These are phyloP conservation scores for Fusarium gaditjirri DNA, from an alignment of 2,329 filamentous ascomycete genomes.

Conservation along the genomic window DNA sequence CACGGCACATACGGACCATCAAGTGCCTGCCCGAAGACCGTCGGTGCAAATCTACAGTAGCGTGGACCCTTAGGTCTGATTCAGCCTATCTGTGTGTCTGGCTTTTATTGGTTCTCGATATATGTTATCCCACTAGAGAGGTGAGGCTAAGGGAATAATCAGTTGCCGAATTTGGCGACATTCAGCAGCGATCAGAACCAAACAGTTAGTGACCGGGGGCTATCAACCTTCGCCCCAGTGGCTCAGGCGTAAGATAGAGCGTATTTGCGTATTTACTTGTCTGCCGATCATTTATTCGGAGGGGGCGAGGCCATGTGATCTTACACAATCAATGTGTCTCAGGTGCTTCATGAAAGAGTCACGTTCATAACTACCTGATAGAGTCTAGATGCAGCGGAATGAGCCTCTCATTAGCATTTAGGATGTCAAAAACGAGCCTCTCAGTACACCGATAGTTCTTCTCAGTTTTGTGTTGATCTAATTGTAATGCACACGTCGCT, in stretches of 20 bases:
- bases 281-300: background rate
- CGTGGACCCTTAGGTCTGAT: background rate
- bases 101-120: background rate
- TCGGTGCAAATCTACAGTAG: background rate
- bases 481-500: background rate
- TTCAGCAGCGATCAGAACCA: background rate
- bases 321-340: background rate
- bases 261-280: background rate
- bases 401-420: background rate
- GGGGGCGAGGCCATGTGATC: background rate
- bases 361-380: background rate
- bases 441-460: background rate
- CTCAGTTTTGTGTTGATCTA: background rate
- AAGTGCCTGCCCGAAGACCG: background rate
- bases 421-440: fast-evolving
- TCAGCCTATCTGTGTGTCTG: background rate
- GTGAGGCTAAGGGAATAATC: background rate
- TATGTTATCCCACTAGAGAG: background rate
- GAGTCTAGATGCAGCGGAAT: background rate
- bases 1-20: background rate
- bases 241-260: background rate
- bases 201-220: background rate
- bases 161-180: background rate
- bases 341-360: background rate
- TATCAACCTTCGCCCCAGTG: background rate